Conservation (phyloP, 352 stramenopile genomes). For the Phytophthora constricta region DNA sequence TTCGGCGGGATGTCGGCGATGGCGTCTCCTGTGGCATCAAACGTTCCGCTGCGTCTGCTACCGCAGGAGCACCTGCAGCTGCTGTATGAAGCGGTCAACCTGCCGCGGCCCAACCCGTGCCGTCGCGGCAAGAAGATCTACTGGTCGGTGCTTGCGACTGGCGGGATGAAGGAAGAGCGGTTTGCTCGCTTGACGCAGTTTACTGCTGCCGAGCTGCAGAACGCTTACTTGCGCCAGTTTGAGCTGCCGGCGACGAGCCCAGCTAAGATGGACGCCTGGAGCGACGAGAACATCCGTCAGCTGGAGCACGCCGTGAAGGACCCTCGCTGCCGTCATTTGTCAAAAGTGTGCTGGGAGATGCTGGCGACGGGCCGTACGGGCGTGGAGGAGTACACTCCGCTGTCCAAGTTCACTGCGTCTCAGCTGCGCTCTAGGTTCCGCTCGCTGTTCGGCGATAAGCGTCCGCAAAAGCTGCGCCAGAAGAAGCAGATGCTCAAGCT, state of each 20-base stretch:
- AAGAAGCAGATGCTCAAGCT: conserved; percentile 72
- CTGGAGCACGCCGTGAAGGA: conserved; percentile 76
- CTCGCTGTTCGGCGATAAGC: conserved; percentile 80
- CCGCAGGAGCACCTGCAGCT: conserved; percentile 61
- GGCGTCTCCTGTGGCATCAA: conserved; percentile 27
- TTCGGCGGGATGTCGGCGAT: conserved; percentile 25
- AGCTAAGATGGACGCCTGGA: conserved; percentile 69
- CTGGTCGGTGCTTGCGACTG: conserved; percentile 73
- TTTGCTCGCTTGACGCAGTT: conserved; percentile 66
- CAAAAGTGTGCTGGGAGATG: conserved; percentile 85
- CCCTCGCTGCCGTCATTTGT: conserved; percentile 71
- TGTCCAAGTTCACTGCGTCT: conserved; percentile 79
- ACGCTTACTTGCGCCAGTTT: conserved; percentile 71
- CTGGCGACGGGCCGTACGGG: conserved; percentile 72
- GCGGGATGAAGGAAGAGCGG: conserved; percentile 69
- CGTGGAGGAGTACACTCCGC: conserved; percentile 71
- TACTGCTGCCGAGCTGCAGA: conserved; percentile 72
- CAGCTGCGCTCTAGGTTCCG: conserved; percentile 81
- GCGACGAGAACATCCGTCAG: conserved; percentile 71
- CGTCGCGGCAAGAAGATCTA: conserved; percentile 79
- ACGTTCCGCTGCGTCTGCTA: conserved; percentile 52
- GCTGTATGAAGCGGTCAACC: conserved; percentile 77
- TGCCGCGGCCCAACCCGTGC: conserved; percentile 74
- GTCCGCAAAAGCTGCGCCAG: conserved; percentile 69
- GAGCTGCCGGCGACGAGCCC: conserved; percentile 56